Evolutionary conservation across 306 rosid genomes (phyloP).

Genomic region (Myrica gale): DNA sequence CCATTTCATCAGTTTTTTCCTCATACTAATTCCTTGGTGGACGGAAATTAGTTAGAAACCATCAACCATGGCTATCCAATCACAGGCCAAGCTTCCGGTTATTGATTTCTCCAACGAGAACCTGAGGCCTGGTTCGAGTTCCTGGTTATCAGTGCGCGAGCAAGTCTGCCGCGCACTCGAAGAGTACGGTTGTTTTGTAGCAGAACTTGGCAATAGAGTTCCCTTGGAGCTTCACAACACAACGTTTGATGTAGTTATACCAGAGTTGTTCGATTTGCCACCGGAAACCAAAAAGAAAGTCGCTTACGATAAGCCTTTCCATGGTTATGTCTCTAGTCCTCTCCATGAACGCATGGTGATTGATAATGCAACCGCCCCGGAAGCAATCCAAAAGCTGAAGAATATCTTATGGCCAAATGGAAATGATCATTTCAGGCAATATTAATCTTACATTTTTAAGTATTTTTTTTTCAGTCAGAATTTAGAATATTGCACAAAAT

Average conservation of each 20-base stretch:
- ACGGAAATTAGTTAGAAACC: neutral
- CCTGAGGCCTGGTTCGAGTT: constrained; percentile 15
- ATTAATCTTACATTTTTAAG: neutral
- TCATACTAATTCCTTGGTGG: too few relatives aligned
- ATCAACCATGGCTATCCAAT: neutral
- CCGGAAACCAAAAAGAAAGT: constrained; percentile 10
- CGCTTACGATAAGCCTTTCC: constrained; percentile 11
- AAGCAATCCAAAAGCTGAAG: constrained; percentile 9
- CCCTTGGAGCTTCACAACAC: constrained; percentile 8
- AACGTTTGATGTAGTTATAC: neutral
- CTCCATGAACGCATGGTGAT: constrained; percentile 13
- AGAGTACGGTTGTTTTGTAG: constrained; percentile 17
- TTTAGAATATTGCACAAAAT: too few relatives aligned
- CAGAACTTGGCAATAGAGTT: neutral
- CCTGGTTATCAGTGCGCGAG: neutral
- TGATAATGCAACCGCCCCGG: constrained; percentile 5
- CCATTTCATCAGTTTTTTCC: too few relatives aligned
- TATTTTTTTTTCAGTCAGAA: too few relatives aligned
- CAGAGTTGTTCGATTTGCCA: constrained; percentile 20
- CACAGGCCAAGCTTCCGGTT: constrained; percentile 5
- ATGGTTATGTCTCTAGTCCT: constrained; percentile 8
- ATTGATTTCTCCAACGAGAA: constrained; percentile 5
- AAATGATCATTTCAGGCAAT: neutral
- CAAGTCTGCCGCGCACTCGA: constrained; percentile 12
- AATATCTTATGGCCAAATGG: constrained; percentile 22